Conservation (phyloP, 2,329 filamentous ascomycete species). For the Fusarium liriodendri region DNA sequence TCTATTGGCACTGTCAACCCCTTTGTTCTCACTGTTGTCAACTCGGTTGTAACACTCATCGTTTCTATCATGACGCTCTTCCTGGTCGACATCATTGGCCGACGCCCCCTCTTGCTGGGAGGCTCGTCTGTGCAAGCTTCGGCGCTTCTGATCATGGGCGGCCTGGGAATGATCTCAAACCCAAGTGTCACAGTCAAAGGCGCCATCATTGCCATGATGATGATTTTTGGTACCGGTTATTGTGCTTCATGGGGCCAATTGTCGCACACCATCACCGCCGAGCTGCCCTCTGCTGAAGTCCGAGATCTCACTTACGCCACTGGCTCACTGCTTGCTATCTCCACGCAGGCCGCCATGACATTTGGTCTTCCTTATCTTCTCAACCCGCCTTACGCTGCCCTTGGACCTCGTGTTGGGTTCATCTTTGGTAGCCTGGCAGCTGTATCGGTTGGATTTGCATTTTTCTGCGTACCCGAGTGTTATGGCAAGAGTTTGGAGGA, state of each 20-base stretch:
- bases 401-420: constrained; percentile 42
- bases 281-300: constrained; percentile 47
- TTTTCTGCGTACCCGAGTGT: constrained; percentile 36
- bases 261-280: constrained; percentile 50
- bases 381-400: constrained; percentile 48
- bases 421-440: constrained; percentile 27
- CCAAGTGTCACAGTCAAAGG: constrained; percentile 32
- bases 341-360: constrained; percentile 19
- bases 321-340: constrained; percentile 38
- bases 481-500: constrained; percentile 36
- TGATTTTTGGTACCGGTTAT: constrained; percentile 47
- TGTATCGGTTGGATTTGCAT: constrained; percentile 26
- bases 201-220: constrained; percentile 48
- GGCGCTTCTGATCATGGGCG: constrained; percentile 51
- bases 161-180: constrained; percentile 43
- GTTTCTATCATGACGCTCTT: constrained; percentile 25
- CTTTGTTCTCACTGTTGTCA: constrained; percentile 40
- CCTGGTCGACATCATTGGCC: constrained; percentile 36
- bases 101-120: constrained; percentile 40
- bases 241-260: constrained; percentile 50
- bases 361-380: constrained; percentile 54
- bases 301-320: constrained; percentile 47
- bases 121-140: constrained; percentile 44
- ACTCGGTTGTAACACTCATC: constrained; percentile 31
- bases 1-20: constrained; percentile 44